These are phyloP conservation scores for Astragalus glycyphyllos DNA, from an alignment of 306 rosid species.

Conservation along the genomic window DNA sequence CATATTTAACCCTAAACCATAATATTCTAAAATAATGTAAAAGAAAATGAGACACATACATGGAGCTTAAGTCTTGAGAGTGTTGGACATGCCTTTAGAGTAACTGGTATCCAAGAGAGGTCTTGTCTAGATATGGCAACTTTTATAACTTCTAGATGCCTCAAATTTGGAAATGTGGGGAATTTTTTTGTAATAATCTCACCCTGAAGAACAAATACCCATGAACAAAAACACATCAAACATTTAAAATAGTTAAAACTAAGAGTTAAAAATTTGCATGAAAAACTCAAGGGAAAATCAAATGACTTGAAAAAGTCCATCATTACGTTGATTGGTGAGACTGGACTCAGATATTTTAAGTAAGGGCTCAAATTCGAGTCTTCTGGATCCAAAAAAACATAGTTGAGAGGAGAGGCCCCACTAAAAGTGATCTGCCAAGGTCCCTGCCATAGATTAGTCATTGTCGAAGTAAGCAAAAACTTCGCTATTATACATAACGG, in stretches of 20 bases:
- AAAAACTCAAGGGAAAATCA: not conserved
- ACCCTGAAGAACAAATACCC: slow-evolving; percentile 9
- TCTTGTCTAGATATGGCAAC: slow-evolving; percentile 10
- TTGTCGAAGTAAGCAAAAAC: no score
- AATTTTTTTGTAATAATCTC: slow-evolving; percentile 8
- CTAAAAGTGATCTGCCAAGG: no score
- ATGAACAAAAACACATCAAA: not conserved
- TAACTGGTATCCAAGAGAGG: slow-evolving; percentile 28
- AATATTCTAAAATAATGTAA: no score
- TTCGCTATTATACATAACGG: no score
- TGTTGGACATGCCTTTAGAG: slow-evolving; percentile 38
- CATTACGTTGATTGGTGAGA: no score
- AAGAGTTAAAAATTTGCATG: not conserved
- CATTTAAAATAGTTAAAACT: not conserved
- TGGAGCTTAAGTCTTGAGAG: slow-evolving; percentile 45
- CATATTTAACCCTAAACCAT: not conserved
- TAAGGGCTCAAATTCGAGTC: no score
- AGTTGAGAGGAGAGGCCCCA: no score
- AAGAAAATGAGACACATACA: slow-evolving; percentile 20
- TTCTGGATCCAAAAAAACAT: no score
- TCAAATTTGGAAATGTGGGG: slow-evolving; percentile 35
- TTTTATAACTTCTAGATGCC: slow-evolving; percentile 42
- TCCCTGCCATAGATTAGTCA: no score
- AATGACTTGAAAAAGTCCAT: not conserved
- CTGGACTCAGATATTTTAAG: no score